These are phyloP conservation scores for Poa annua DNA, from an alignment of 176 grass and related monocot genomes.

Conservation along the genomic window DNA sequence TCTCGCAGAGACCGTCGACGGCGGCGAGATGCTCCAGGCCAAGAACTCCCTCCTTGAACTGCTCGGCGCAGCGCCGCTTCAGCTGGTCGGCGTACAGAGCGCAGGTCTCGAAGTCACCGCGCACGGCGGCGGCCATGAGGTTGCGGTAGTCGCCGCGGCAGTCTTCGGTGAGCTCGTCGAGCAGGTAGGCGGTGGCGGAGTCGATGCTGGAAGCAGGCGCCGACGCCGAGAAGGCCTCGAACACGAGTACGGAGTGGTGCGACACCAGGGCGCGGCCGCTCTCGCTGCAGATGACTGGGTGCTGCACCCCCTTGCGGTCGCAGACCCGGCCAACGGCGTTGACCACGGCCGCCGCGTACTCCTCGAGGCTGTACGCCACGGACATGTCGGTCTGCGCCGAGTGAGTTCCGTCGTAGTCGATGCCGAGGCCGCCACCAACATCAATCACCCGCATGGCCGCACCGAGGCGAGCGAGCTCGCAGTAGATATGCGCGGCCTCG, in stretches of 20 bases:
- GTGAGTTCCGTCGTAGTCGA: constrained; percentile 87
- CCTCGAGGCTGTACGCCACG: constrained; percentile 79
- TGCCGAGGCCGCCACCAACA: constrained; percentile 81
- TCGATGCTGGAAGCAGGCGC: constrained; percentile 41
- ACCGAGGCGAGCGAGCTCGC: constrained; percentile 85
- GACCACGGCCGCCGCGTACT: constrained; percentile 80
- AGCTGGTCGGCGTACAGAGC: constrained; percentile 78
- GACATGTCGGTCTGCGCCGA: constrained; percentile 87
- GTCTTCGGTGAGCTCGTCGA: constrained; percentile 82
- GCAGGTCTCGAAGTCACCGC: constrained; percentile 71
- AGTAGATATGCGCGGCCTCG: constrained; percentile 93
- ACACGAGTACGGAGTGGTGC: constrained; percentile 90
- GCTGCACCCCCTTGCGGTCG: constrained; percentile 71
- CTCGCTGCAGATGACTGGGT: constrained; percentile 92
- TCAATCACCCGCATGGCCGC: constrained; percentile 83
- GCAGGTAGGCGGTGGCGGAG: constrained; percentile 43
- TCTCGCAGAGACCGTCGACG: constrained; percentile 78
- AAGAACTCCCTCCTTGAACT: constrained; percentile 84
- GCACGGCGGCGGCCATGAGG: constrained; percentile 72
- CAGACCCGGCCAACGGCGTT: constrained; percentile 67
- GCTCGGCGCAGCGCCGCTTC: constrained; percentile 71
- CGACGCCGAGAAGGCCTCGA: constrained; percentile 77
- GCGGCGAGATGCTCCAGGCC: constrained; percentile 83
- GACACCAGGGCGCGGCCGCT: constrained; percentile 93
- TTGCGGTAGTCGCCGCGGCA: constrained; percentile 77